A percentile compares a stretch with the other conserved stretches of the same genome.
These are phyloP conservation scores for Cystofilobasidium bisporidii DNA, from an alignment of 768 basidiomycete species.

Conservation along the genomic window DNA sequence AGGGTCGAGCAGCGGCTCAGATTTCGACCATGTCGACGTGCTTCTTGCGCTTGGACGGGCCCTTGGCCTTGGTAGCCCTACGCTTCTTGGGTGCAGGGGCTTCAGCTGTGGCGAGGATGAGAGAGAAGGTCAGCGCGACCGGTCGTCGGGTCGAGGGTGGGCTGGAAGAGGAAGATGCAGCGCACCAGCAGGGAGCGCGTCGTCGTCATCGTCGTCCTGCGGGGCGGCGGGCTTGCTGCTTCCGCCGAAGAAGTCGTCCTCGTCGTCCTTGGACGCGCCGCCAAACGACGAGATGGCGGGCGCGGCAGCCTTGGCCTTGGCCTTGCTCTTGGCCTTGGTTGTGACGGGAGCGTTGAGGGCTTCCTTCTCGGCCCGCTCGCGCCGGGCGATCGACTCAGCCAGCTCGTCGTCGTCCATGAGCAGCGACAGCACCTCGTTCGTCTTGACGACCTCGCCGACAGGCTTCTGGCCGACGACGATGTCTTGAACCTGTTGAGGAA, in stretches of 20 bases:
- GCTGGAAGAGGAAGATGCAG: not conserved
- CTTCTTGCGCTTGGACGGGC: conserved; percentile 9
- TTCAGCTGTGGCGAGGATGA: not conserved
- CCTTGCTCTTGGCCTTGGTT: not conserved
- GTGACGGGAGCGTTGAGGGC: conserved; percentile 3
- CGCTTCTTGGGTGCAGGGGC: not conserved
- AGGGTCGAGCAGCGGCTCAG: not conserved
- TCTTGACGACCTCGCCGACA: conserved; percentile 56
- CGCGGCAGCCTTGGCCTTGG: not conserved
- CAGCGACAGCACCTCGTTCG: conserved; percentile 91
- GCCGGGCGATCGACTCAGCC: conserved; percentile 21
- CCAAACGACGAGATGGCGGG: not conserved
- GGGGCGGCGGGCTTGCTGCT: not conserved
- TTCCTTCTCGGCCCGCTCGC: conserved; percentile 17
- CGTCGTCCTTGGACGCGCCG: conserved; percentile 25
- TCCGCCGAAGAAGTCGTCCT: conserved; percentile 26
- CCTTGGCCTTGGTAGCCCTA: conserved; percentile 7
- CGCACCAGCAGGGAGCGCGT: not conserved
- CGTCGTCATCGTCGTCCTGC: conserved; percentile 22
- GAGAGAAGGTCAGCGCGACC: not conserved
- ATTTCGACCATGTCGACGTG: conserved; percentile 19
- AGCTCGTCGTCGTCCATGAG: conserved; percentile 72
- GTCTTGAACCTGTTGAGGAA: conserved; percentile 73
- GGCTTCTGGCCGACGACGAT: conserved; percentile 70
- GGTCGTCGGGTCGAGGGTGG: not conserved